Base-by-base conservation (phyloP, 306 rosid genomes). In the Hippophae gyantsensis region DNA sequence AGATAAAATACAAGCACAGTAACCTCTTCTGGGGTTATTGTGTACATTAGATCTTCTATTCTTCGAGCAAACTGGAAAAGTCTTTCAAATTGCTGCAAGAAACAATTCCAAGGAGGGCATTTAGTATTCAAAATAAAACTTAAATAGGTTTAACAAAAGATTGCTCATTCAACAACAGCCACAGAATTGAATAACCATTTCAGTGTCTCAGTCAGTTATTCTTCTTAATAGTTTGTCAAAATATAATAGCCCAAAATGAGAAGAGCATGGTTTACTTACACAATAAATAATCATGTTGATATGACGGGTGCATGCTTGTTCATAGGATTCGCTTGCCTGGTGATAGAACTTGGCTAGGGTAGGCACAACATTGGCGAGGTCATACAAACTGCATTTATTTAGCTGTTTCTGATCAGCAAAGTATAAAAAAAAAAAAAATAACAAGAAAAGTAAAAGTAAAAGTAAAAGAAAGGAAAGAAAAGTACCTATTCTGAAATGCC, bases 241-340 rank as follows among this genome's bases (percentile, higher is more conserved):
- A 6, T 4, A 56, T 11, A 27, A 12, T 13, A 41, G 3, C 0
- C 5, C 45, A 62, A 67, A 47, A 72, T 40, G 48, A 48, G 9
- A 3, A 53, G 46, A 52, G 42, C 45, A 40, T 54, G 62, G 43
- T 47, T 62, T 58, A 80, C 94, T 86, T 70, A 92, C 99, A 57
- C 69, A 69, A 78, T 85, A 92, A 64, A 92, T 88, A 73, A 88
- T 86, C 84, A 82, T 67, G 71, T 89, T 88, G 63, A 88, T 85
- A 69, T 92, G 94, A 65, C 95, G 93, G 8, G 95, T 76, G 80
- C 99, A 92, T 63, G 99, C 87, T 76, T 85, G 95, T 74, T 92
- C 99, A 65, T 92, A 92, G 64, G 84, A 80, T 80, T 92, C 99
- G 74, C 99, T 92, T 56, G 99, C 99, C 69, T 92, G 96, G 75